These are phyloP conservation scores for Grosmannia clavigera DNA, from an alignment of 2,329 filamentous ascomycete genomes.

Conservation along the genomic window DNA sequence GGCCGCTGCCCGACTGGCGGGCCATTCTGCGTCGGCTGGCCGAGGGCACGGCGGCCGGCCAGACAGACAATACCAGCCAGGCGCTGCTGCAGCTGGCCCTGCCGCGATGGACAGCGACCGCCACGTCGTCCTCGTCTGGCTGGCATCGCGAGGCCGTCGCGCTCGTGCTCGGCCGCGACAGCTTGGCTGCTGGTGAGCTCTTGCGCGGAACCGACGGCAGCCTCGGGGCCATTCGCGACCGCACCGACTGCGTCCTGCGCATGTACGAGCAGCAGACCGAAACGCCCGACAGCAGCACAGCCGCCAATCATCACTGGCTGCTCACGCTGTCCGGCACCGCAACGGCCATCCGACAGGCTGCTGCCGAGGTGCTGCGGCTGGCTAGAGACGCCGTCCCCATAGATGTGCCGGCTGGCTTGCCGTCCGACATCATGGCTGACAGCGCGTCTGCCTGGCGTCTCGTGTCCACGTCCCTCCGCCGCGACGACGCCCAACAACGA, in stretches of 20 bases:
- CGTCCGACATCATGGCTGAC: too few species aligned
- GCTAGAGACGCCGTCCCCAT: conserved; percentile 5
- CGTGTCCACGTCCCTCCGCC: conserved; percentile 4
- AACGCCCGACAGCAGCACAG: neutral
- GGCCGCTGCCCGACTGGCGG: conserved; percentile 25
- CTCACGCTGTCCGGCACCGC: conserved; percentile 16
- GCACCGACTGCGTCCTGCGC: conserved; percentile 16
- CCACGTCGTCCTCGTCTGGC: neutral
- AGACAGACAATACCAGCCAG: neutral
- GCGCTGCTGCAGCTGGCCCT: neutral
- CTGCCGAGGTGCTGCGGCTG: conserved; percentile 8
- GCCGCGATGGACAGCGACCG: neutral
- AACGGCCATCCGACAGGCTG: conserved; percentile 4
- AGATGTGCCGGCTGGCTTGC: neutral
- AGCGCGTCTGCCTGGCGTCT: conserved; percentile 1
- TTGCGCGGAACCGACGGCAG: conserved; percentile 12
- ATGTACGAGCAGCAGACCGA: conserved; percentile 7
- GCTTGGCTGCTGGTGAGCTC: conserved; percentile 9
- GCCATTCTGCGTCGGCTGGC: conserved; percentile 25
- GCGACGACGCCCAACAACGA: neutral
- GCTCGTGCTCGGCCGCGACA: conserved; percentile 14
- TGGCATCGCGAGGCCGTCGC: conserved; percentile 14
- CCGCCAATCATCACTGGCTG: conserved; percentile 7
- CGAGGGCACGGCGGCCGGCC: conserved; percentile 1
- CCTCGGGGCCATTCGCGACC: conserved; percentile 17